Evolutionary conservation across 345 rosid species (phyloP), one percentile per base, ranked within the genome.

Genomic region (Draba incana): DNA sequence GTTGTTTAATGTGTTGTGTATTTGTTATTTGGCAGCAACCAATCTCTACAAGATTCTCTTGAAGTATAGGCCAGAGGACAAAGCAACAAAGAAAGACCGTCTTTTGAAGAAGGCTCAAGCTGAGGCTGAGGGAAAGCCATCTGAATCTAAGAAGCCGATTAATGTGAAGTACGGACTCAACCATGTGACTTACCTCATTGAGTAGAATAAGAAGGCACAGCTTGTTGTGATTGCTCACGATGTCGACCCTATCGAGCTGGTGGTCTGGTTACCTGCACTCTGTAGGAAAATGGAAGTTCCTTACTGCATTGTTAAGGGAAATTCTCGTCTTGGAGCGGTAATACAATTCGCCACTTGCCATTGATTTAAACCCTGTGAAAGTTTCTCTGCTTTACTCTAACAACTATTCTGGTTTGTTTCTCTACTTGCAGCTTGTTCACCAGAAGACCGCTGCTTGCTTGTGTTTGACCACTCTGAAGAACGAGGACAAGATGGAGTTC

Each of bases 271-370:
- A 15, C 96, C 96, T 15, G 88, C 96, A 10, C 57, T 88, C 42
- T 88, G 96, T 70, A 79, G 96, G 48, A 88, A 88, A 59, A 86
- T 88, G 92, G 96, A 88, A 73, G 85, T 88, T 13, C 96, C 96
- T 1, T 86, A 88, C 80, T 77, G 90, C 78, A 85, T 88, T 46
- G 92, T 88, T 4, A 88, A 86, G 82, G 90, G 92, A 10, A 88
- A 88, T 68, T 72, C 96, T 10, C 85, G 96, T 5, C 79, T 88
- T 69, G 92, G 92, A 84, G 76, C 88, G 77, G 92, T 84, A 72
- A 60, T n/a, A 16, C 2, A 3, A 11, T 6, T 41, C 6, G 0
- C 16, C 43, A 8, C 15, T 62, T 30, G 20, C 41, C 23, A 10
- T 53, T 20, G 12, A 37, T 20, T 4, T 2, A 38, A 27, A 48